These are phyloP conservation scores for Aspergillus sp. DNA, from an alignment of 2,329 filamentous ascomycete species.

Conservation along the genomic window DNA sequence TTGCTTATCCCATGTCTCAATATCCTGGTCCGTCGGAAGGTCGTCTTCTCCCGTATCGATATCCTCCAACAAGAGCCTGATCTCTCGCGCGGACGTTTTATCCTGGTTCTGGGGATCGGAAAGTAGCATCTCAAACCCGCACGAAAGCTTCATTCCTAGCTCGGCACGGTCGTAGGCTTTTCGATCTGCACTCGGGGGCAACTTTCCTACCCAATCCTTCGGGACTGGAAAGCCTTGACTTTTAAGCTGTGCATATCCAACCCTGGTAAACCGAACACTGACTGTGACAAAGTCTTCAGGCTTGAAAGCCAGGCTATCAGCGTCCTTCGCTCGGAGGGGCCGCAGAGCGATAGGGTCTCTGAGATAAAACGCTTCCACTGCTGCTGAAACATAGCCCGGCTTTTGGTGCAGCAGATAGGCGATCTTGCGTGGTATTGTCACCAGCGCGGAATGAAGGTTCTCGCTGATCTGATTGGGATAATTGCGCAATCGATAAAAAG, in stretches of 20 bases:
- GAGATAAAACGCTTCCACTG: slow-evolving; percentile 85
- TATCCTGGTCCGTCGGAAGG: slow-evolving; percentile 66
- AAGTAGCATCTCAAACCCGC: slow-evolving; percentile 83
- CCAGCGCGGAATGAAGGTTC: slow-evolving; percentile 64
- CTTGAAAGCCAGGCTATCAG: slow-evolving; percentile 53
- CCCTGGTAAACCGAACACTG: slow-evolving; percentile 74
- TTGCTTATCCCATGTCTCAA: slow-evolving; percentile 57
- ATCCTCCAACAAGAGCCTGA: slow-evolving; percentile 67
- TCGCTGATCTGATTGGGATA: slow-evolving; percentile 68
- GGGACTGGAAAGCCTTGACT: slow-evolving; percentile 69
- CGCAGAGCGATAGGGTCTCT: slow-evolving; percentile 71
- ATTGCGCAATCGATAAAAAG: slow-evolving; percentile 77
- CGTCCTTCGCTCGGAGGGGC: slow-evolving; percentile 51
- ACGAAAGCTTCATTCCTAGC: slow-evolving; percentile 79
- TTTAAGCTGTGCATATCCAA: slow-evolving; percentile 81
- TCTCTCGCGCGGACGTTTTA: slow-evolving; percentile 61
- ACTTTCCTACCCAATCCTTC: slow-evolving; percentile 44
- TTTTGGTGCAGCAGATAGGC: slow-evolving; percentile 68
- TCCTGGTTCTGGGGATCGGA: slow-evolving; percentile 58
- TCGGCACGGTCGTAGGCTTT: slow-evolving; percentile 45
- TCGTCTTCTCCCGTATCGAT: slow-evolving; percentile 59
- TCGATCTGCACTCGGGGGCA: slow-evolving; percentile 35
- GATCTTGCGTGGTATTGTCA: slow-evolving; percentile 70
- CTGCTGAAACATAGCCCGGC: slow-evolving; percentile 68
- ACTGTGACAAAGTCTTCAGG: slow-evolving; percentile 71